Evolutionary conservation across 768 basidiomycete species (phyloP).

Genomic region (Tylopilus vinaceipallidus): DNA sequence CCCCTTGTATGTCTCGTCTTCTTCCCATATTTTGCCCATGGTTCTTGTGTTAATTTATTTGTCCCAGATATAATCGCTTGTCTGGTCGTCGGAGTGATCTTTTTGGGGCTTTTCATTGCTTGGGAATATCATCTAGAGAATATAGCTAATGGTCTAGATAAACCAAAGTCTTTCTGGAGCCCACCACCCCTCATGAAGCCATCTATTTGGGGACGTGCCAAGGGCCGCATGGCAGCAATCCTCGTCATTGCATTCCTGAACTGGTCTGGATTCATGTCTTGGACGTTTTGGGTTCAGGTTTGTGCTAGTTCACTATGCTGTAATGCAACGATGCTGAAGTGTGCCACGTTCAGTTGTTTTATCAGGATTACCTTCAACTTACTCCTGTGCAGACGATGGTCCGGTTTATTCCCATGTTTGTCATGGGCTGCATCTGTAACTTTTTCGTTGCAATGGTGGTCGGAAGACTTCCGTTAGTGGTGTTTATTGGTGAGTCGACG

Average conservation of each 20-base stretch:
- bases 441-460: constrained; percentile 61
- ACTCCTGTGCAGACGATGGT: constrained; percentile 60
- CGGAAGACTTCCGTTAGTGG: constrained; percentile 51
- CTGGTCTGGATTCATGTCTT: constrained; percentile 57
- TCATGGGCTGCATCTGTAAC: constrained; percentile 65
- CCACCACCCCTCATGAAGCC: constrained; percentile 68
- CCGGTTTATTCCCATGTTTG: constrained; percentile 68
- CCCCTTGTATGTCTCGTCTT: constrained; percentile 41
- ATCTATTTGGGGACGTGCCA: constrained; percentile 60
- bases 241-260: constrained; percentile 60
- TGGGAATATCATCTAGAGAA: constrained; percentile 68
- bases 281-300: constrained; percentile 51
- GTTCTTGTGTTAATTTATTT: constrained; percentile 7
- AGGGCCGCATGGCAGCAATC: constrained; percentile 60
- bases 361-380: constrained; percentile 59
- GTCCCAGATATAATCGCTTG: constrained; percentile 72
- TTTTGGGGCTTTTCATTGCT: constrained; percentile 53
- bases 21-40: constrained; percentile 18
- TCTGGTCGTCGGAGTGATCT: constrained; percentile 56
- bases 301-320: background rate
- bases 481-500: constrained; percentile 48
- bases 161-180: constrained; percentile 27
- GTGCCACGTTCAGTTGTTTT: constrained; percentile 51
- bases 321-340: background rate
- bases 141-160: constrained; percentile 6